Conservation (phyloP, 2,329 filamentous ascomycete genomes). For the Colletotrichum limetticola region DNA sequence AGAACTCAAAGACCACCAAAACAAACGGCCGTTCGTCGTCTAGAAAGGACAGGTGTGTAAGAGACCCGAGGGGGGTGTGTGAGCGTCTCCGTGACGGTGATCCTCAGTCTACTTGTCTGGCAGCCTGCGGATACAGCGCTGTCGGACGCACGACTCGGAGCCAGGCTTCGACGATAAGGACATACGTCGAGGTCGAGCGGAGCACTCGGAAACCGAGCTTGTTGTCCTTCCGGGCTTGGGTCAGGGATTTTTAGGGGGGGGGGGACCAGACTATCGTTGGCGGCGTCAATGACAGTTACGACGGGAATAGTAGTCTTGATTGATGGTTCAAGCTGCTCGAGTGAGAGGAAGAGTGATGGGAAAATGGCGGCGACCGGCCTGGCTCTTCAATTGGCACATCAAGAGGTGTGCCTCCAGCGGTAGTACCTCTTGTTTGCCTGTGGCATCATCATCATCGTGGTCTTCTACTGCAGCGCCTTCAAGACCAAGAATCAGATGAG, state of each 20-base stretch:
- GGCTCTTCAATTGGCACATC: neutral
- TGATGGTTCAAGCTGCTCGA: neutral
- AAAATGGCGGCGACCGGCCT: neutral
- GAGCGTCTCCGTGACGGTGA: too few relatives aligned
- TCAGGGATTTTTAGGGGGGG: neutral
- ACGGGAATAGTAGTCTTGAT: neutral
- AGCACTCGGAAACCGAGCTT: slow-evolving; percentile 20
- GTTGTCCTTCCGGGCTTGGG: neutral
- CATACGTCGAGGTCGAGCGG: slow-evolving; percentile 3
- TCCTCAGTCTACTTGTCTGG: too few relatives aligned
- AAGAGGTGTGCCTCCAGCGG: neutral
- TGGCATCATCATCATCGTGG: neutral
- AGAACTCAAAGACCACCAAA: neutral
- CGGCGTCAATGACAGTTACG: neutral
- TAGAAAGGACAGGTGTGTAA: too few relatives aligned
- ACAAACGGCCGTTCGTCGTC: neutral
- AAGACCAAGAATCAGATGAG: neutral
- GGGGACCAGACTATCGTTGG: neutral
- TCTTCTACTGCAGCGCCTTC: neutral
- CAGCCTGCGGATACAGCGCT: neutral
- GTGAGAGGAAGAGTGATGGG: neutral
- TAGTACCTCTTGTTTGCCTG: neutral
- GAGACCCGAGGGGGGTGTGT: neutral
- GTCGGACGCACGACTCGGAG: slow-evolving; percentile 13
- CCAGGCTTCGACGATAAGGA: slow-evolving; percentile 14